Conservation (phyloP, 768 basidiomycete species). For the Agrocybe pediades region DNA sequence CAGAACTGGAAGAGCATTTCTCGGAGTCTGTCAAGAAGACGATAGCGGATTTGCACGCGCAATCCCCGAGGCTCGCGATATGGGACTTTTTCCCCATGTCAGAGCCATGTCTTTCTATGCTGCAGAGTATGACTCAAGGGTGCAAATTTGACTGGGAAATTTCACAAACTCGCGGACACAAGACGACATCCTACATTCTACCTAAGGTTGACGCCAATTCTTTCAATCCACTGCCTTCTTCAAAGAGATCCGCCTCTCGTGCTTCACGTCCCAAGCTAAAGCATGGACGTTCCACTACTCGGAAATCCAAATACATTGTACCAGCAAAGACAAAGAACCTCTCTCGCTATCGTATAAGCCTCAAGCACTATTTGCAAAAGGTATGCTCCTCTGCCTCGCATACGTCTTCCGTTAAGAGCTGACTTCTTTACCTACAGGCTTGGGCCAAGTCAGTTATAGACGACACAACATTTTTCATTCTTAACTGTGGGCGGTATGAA, state of each 20-base stretch:
- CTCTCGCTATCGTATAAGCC: no score
- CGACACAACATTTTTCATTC: conserved; percentile 5
- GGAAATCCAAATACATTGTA: no score
- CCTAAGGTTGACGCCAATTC: background rate
- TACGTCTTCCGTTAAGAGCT: background rate
- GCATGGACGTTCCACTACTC: no score
- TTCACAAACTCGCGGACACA: background rate
- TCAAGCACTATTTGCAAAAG: background rate
- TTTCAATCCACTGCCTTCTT: no score
- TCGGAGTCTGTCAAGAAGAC: background rate
- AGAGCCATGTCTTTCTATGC: background rate
- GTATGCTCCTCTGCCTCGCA: background rate
- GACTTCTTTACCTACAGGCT: background rate
- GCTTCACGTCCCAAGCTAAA: no score
- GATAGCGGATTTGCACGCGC: background rate
- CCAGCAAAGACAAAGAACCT: no score
- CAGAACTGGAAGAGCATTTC: background rate
- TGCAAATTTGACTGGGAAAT: background rate
- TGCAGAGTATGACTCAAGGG: background rate
- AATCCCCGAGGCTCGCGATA: background rate
- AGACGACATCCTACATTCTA: background rate
- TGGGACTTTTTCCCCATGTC: conserved; percentile 8
- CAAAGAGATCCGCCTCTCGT: no score
- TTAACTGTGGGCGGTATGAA: conserved; percentile 10
- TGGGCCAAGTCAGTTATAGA: background rate